Percentiles rank a stretch among this genome's conserved stretches.
Evolutionary conservation across 2,329 filamentous ascomycete genomes (phyloP).

Genomic region (Neonectria punicea): DNA sequence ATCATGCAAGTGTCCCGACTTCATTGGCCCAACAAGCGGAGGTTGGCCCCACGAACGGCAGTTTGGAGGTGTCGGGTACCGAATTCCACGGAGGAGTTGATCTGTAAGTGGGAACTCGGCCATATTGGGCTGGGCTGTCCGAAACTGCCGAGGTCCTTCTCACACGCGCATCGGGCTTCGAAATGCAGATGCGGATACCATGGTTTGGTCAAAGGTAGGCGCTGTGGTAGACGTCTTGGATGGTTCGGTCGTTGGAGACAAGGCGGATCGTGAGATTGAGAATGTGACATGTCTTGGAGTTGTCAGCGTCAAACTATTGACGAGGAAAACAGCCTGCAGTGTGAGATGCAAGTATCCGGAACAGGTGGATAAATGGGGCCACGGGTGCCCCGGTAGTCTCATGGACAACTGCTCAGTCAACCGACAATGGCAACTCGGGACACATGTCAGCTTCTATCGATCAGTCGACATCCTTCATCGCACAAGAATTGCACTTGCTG

Average conservation of each 20-base stretch:
- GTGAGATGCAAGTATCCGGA: conserved; percentile 19
- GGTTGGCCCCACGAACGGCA: neutral
- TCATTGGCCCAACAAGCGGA: neutral
- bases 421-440: conserved; percentile 7
- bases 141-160: conserved; percentile 11
- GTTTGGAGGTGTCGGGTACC: neutral
- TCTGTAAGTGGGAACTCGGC: conserved; percentile 14
- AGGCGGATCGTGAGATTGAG: neutral
- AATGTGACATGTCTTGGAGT: neutral
- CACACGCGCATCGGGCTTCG: no score
- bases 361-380: conserved; percentile 1
- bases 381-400: conserved; percentile 13
- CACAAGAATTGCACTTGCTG: neutral
- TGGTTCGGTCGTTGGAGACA: neutral
- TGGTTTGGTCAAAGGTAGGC: neutral
- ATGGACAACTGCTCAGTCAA: conserved; percentile 15
- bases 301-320: neutral
- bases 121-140: conserved; percentile 2
- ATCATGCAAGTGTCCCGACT: neutral
- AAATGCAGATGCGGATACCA: neutral
- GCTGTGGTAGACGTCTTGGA: neutral
- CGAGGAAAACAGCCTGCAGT: neutral
- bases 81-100: conserved; percentile 16
- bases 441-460: conserved; percentile 22
- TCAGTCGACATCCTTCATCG: neutral